Base-by-base conservation (phyloP, 176 grass and related monocot genomes). In the Lolium multiflorum region DNA sequence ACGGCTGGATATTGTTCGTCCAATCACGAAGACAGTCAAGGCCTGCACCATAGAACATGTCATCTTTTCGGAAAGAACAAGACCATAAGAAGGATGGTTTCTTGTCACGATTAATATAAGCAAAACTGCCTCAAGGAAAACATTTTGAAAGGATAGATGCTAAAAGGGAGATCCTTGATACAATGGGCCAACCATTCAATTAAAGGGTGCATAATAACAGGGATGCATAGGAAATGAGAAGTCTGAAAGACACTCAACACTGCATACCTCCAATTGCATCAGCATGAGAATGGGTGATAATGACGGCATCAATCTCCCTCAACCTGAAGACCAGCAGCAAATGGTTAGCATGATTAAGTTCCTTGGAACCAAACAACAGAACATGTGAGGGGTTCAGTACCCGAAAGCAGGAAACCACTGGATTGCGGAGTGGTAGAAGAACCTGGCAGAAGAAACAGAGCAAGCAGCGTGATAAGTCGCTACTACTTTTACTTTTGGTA, bases 251-350 rank as follows among this genome's bases (percentile, higher is more conserved):
- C 44, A n/a, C n/a, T n/a, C n/a, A n/a, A n/a, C n/a, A 79, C 55
- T 81, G 81, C 72, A 77, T 17, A 98, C 94, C 97, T 93, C 97
- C 94, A 87, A 99, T 99, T 58, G 97, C 97, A 83, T 96, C 94
- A 20, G 97, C 94, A 87, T 99, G 97, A 58, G 92, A 99, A 90
- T 99, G 97, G 43, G 97, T 96, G 76, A 99, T 99, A 63, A 96
- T 76, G 56, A 96, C 94, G 17, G 92, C 87, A 75, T 96, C 92
- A 51, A 96, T 89, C 50, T 46, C 60, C 88, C 97, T 94, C 85
- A 99, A 84, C 64, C 97, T 99, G 81, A 87, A 77, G 79, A 64
- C 62, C 47, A 86, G 39, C 4, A 60, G 41, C 2, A 39, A 31
- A 25, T 24, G 7, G 8, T 80, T 74, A 77, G 24, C 46, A 77